Evolutionary conservation across 2,329 filamentous ascomycete genomes (phyloP).

Genomic region (Pyrenochaeta sp.): DNA sequence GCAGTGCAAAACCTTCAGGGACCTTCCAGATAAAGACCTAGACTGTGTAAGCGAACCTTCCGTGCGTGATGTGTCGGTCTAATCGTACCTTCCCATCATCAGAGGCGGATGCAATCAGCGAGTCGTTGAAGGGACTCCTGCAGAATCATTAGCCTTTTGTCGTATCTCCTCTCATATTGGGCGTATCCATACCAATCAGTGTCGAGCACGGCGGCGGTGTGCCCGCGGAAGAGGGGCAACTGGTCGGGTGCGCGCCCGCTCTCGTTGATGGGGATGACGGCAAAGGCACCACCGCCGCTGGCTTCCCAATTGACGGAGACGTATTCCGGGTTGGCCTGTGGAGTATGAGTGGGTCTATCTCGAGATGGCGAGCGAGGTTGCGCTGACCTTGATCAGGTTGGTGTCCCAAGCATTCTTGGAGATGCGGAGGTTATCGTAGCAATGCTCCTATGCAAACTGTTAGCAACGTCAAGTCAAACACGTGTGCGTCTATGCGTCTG

Average conservation of each 20-base stretch:
- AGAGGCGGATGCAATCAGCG: constrained; percentile 88
- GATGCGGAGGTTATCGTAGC: constrained; percentile 97
- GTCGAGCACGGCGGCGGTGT: constrained; percentile 94
- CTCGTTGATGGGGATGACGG: constrained; percentile 90
- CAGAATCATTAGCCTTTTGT: constrained; percentile 22
- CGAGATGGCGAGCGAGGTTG: constrained; percentile 36
- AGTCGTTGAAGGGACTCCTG: constrained; percentile 97
- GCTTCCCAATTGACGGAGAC: constrained; percentile 98
- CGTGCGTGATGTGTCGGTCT: not conserved
- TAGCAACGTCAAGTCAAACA: not conserved
- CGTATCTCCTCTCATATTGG: not conserved
- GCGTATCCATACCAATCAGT: constrained; percentile 79
- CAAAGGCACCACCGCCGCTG: constrained; percentile 94
- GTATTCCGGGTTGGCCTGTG: constrained; percentile 91
- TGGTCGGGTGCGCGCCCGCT: constrained; percentile 89
- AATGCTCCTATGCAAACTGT: constrained; percentile 74
- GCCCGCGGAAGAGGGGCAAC: constrained; percentile 93
- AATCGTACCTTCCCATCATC: constrained; percentile 83
- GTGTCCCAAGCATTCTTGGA: constrained; percentile 99
- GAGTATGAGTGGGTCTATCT: constrained; percentile 35
- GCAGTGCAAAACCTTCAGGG: constrained; percentile 83
- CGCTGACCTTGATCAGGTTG: constrained; percentile 90
- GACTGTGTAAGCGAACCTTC: constrained; percentile 44
- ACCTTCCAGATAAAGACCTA: constrained; percentile 93
- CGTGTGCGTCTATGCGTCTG: not conserved